Percentiles rank a stretch among this genome's conserved stretches.
These are phyloP conservation scores for Pseudonitzschia multiseries DNA, from an alignment of 108 stramenopile genomes.

Conservation along the genomic window DNA sequence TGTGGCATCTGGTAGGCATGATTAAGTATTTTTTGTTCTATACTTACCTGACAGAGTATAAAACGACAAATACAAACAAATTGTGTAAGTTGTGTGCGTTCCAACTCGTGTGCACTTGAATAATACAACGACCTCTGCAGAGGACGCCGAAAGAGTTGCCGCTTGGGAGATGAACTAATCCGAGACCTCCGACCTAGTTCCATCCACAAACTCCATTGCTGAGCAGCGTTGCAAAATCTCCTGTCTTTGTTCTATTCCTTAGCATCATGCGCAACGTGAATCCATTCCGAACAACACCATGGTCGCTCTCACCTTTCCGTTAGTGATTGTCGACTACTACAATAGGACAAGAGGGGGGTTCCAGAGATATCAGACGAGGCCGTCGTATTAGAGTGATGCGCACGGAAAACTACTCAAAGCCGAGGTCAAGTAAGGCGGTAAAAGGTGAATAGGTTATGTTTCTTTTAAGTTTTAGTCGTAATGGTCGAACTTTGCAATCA, in stretches of 20 bases:
- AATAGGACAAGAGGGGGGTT: not conserved
- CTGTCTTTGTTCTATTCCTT: not conserved
- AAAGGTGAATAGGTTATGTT: constrained; percentile 14
- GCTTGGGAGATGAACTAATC: no score
- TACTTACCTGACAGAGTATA: constrained; percentile 8
- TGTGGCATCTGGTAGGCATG: constrained; percentile 94
- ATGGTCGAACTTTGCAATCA: not conserved
- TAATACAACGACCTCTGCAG: no score
- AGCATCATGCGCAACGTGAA: not conserved
- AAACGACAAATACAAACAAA: not conserved
- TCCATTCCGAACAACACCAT: not conserved
- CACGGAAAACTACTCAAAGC: not conserved
- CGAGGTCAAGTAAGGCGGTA: constrained; percentile 20
- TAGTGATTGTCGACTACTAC: constrained; percentile 4
- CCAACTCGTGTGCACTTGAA: not conserved
- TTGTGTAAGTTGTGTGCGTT: not conserved
- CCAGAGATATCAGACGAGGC: not conserved
- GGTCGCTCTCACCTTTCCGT: constrained; percentile 9
- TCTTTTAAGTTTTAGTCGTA: not conserved
- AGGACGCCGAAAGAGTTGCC: no score
- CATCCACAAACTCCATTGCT: not conserved
- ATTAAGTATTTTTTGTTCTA: constrained; percentile 16
- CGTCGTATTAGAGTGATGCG: not conserved
- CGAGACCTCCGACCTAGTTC: no score
- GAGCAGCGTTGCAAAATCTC: not conserved